Base-by-base conservation (phyloP, 768 basidiomycete genomes). In the Auricularia heimuer region DNA sequence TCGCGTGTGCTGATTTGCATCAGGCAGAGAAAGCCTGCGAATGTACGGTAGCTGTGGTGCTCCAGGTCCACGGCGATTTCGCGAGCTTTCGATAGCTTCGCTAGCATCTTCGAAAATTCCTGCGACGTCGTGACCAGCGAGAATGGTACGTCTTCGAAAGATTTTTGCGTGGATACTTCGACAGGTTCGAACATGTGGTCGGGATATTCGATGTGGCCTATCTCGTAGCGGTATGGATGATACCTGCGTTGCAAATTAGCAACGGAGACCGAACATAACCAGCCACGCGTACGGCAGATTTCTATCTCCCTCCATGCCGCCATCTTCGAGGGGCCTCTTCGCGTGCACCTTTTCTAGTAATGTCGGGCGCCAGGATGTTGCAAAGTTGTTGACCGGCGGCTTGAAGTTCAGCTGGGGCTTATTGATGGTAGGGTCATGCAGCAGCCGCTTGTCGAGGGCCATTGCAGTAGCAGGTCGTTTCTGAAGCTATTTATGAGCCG, bases 1-100 rank as follows among this genome's bases (percentile, higher is more conserved):
- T 86, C 81, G 63, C 94, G 77, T 8, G 90, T 93, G 69, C 90
- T 90, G 66, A 95, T 82, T 73, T 96, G 94, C 86, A 98, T 96
- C 64, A 99, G 77, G 71, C 94, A 97, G 33, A 97, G 81, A 70
- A 98, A 93, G 2, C 97, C 96, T 11, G 75, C 74, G 73, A 89
- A 98, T 3, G 88, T 86, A 44, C 94, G 82, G 70, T 89, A 91
- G 67, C 84, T 88, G 79, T 98, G 94, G 72, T 98, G 90, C 76
- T 99, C 96, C 35, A 99, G 78, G 75, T 99, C 97, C 33, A 99
- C 82, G 0, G 97, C 96, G 63, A 98, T 85, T 74, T 96, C 94
- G 33, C 75, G 76, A n/a, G 80, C 82, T 4, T 73, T 71, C 34
- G 82, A 82, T n/a, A 98, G 80, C 65, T 83, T 81, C 12, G 80